Evolutionary conservation across 1,139 yeast species (phyloP).

Genomic region (Yamadazyma dushanensis): DNA sequence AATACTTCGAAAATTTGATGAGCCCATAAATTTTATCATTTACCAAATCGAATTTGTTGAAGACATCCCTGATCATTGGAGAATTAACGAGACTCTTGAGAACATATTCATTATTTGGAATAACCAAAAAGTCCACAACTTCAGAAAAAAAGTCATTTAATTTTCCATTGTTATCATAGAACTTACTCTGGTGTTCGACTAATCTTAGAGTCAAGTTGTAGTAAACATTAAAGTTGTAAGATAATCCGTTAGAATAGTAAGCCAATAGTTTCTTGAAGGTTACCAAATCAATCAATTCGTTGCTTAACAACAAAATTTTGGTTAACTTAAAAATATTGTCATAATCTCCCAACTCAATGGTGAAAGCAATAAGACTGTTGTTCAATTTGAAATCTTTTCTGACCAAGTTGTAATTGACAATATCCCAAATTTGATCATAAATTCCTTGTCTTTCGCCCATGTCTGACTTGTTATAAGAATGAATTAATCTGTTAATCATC

Average conservation of each 20-base stretch:
- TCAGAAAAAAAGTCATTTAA: constrained; percentile 38
- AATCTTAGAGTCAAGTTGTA: constrained; percentile 35
- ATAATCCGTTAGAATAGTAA: constrained; percentile 29
- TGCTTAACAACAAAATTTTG: constrained; percentile 37
- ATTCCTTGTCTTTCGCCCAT: constrained; percentile 8
- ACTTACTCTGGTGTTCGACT: constrained; percentile 34
- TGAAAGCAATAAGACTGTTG: constrained; percentile 31
- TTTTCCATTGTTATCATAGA: constrained; percentile 24
- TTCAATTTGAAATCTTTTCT: constrained; percentile 35
- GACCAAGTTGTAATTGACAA: constrained; percentile 37
- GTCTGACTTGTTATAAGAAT: constrained; percentile 21
- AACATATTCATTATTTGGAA: constrained; percentile 7
- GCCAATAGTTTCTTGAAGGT: constrained; percentile 31
- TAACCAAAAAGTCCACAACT: constrained; percentile 15
- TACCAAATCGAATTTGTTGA: constrained; percentile 29
- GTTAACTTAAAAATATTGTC: constrained; percentile 37
- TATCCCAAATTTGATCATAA: constrained; percentile 29
- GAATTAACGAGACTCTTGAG: constrained; percentile 27
- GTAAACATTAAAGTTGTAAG: constrained; percentile 29
- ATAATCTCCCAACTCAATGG: constrained; percentile 38
- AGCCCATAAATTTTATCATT: constrained; percentile 39
- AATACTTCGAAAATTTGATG: constrained; percentile 24
- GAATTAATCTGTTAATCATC: constrained; percentile 28
- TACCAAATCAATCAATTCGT: constrained; percentile 29
- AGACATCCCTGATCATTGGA: constrained; percentile 26